Conservation (phyloP, 139 green algal species). For the Chlamydomonas sp. region DNA sequence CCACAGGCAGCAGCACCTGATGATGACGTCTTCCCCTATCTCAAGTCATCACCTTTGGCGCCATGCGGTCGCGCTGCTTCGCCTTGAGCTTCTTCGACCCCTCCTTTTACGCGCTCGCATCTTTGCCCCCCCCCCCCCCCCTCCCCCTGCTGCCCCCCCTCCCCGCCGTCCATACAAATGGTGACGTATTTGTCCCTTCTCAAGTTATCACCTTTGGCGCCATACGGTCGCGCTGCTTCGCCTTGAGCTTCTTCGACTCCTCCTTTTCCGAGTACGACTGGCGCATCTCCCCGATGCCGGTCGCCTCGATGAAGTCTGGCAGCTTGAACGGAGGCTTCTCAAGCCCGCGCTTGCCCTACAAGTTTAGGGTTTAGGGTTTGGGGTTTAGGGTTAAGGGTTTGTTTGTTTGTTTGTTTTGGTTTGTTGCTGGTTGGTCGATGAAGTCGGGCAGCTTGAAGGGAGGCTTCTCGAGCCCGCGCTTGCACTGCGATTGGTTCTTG, state of each 20-base stretch:
- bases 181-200: too few species aligned
- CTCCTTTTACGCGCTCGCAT: conserved; percentile 83
- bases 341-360: conserved; percentile 94
- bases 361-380: too few species aligned
- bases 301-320: conserved; percentile 90
- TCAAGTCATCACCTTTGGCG: too few species aligned
- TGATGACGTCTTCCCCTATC: too few species aligned
- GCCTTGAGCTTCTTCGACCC: conserved; percentile 83
- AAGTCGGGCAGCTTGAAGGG: conserved; percentile 96
- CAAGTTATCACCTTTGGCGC: conserved; percentile 87
- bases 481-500: conserved; percentile 88
- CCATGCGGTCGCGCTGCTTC: conserved; percentile 72
- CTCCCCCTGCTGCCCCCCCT: not conserved
- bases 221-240: conserved; percentile 73
- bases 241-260: conserved; percentile 81
- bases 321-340: conserved; percentile 98
- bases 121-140: conserved; percentile 78
- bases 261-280: conserved; percentile 81
- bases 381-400: too few species aligned
- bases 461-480: conserved; percentile 98
- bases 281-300: conserved; percentile 91
- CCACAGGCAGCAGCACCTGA: too few species aligned
- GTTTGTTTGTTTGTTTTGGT: too few species aligned
- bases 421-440: too few species aligned
- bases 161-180: too few species aligned